phyloP scores from a whole-genome alignment of 2,329 filamentous ascomycete species.

The Alternaria viburni region DNA sequence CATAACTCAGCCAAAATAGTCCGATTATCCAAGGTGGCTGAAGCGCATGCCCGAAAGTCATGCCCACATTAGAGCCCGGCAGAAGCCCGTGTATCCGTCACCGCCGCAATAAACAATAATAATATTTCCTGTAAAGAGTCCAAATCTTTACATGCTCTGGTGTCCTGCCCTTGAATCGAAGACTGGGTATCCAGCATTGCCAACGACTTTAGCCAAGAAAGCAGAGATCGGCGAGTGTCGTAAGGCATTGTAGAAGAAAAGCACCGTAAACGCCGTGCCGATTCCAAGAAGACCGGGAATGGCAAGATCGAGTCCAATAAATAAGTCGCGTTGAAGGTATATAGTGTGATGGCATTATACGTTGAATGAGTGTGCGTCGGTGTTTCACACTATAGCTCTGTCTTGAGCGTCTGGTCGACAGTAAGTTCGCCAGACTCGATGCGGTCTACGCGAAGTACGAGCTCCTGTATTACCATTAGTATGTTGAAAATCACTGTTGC shows the following conservation, averaged over 20 bases:
- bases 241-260: neutral
- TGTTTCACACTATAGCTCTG: slow-evolving; percentile 32
- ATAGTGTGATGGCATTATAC: neutral
- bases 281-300: neutral
- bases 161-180: slow-evolving; percentile 3
- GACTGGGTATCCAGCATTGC: slow-evolving; percentile 14
- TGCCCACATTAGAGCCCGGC: neutral
- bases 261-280: neutral
- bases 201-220: neutral
- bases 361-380: neutral
- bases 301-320: neutral
- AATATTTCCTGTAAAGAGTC: slow-evolving; percentile 16
- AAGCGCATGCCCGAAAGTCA: neutral
- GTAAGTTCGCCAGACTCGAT: slow-evolving; percentile 50
- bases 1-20: neutral
- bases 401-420: slow-evolving; percentile 40
- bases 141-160: neutral
- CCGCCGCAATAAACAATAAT: slow-evolving; percentile 19
- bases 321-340: neutral
- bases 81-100: neutral
- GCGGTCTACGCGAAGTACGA: slow-evolving; percentile 50
- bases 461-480: slow-evolving; percentile 42
- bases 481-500: neutral
- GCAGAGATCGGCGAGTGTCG: neutral
- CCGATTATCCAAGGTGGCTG: neutral